Base-by-base conservation (phyloP, 2,329 filamentous ascomycete genomes). In the Rhynchosporium graminicola region DNA sequence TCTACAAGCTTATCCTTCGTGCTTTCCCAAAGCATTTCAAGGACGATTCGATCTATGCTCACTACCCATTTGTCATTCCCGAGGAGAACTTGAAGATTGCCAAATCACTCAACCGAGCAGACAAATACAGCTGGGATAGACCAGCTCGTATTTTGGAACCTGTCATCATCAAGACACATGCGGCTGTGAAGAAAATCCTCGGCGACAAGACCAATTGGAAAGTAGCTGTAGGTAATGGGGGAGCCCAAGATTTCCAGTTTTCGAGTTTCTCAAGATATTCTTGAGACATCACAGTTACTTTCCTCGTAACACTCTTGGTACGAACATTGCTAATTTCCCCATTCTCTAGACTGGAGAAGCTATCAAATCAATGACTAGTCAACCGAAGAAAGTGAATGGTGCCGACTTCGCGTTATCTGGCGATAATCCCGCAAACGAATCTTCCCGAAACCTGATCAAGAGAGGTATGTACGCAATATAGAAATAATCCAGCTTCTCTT, bases 11-110 rank as follows among this genome's bases (percentile, higher is more conserved):
- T 42, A 88, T 93, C 73, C 79, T 91, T 42, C 84, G 88, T 4
- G 89, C 90, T 0, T 92, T 96, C 80, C 92, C 91, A 0, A 82
- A 89, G 67, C 88, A 92, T 77, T 94, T 93, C 81, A 85, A 84
- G 73, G 77, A 81, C 26, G 87, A 95, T 77, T 92, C 89, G 0
- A 86, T 93, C 60, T 96, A 94, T 67, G 91, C 89, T 0, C 72
- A 74, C 57, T 74, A 67, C 62, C 72, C 72, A 50, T 82, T 87
- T 70, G 86, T 84, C 2, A 86, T 89, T 1, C 91, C 91, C 0
- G 78, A 79, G 0, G 90, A 93, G 72, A 95, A 91, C 74, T 77
- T 82, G 62, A 85, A 83, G 65, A 92, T 93, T 65, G 80, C 92
- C 67, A 85, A 83, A 48, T 80, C 85, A 52, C 80, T 95, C 4